Evolutionary conservation across 108 stramenopile genomes (phyloP).

Genomic region (Fragilaria radians): DNA sequence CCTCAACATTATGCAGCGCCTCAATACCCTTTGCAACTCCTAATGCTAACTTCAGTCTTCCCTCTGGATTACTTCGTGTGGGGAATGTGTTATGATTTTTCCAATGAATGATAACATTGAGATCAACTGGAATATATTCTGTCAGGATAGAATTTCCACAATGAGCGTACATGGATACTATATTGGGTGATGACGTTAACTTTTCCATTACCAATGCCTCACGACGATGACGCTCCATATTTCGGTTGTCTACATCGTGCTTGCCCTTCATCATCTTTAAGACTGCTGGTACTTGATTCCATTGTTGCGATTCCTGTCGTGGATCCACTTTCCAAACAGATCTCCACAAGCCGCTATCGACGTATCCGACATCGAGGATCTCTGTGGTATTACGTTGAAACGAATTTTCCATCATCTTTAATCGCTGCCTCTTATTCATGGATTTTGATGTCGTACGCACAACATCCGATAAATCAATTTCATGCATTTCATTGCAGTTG

Average conservation of each 20-base stretch:
- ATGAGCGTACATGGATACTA: conserved; percentile 64
- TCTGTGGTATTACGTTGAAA: conserved; percentile 4
- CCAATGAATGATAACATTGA: conserved; percentile 35
- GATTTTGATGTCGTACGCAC: neutral
- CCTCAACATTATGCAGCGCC: conserved; percentile 37
- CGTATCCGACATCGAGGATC: conserved; percentile 30
- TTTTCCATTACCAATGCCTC: conserved; percentile 78
- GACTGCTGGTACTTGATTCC: conserved; percentile 24
- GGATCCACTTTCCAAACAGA: conserved; percentile 58
- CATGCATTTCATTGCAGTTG: conserved; percentile 69
- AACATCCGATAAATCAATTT: conserved; percentile 36
- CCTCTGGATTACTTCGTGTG: conserved; percentile 20
- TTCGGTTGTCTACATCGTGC: conserved; percentile 57
- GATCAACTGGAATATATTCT: conserved; percentile 49
- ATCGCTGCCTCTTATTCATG: conserved; percentile 2
- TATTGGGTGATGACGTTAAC: conserved; percentile 41
- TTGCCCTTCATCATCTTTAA: conserved; percentile 73
- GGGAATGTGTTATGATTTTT: conserved; percentile 13
- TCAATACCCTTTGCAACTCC: conserved; percentile 53
- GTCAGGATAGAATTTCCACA: conserved; percentile 76
- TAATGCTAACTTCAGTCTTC: conserved; percentile 47
- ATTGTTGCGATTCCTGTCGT: conserved; percentile 5
- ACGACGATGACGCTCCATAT: conserved; percentile 78
- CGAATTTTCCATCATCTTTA: too few relatives aligned
- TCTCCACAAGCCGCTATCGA: conserved; percentile 64